Evolutionary conservation across 2,329 filamentous ascomycete genomes (phyloP), one percentile per base, ranked within the genome.

Genomic region (Monosporascus sp.): DNA sequence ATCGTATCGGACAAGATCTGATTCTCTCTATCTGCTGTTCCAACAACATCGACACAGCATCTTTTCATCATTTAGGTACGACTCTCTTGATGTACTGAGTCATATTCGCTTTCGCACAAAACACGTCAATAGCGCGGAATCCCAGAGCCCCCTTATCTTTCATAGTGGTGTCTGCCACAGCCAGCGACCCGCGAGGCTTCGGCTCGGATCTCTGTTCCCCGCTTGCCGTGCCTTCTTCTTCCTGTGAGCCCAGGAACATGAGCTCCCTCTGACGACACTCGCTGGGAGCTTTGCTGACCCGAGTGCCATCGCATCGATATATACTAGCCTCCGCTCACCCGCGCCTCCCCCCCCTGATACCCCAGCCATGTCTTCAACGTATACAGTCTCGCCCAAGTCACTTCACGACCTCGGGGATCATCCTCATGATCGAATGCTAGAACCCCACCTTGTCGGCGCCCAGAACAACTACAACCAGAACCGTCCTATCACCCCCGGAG

Each of bases 311-410:
- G 51, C n/a, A 47, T 60, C 50, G 61, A 60, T 69, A 72, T 71
- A 73, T 72, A 71, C 65, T 61, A 56, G 48, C 61, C 60, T 54
- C 56, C 50, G 53, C 53, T 57, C 58, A 14, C 31, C 9, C 2
- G 9, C 31, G 38, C 58, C 61, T 57, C 52, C 58, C 57, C 58
- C 60, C 58, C 58, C 55, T 57, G 48, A 46, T 55, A 50, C 47
- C 58, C 60, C 62, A 65, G 64, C 60, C 63, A 77, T 78, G 75
- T 69, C 74, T 68, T 75, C 72, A 48, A 68, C 70, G 60, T 75
- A 71, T 62, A 71, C 70, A 55, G 64, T 72, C 58, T 68, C 70
- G 56, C 70, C 70, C 56, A 65, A 70, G 53, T 71, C 69, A 60
- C 67, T 74, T 60, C 65, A 70, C 60, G 68, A 73, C 60, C 63